Base-by-base conservation (phyloP, 2,329 filamentous ascomycete genomes). In the Alternaria burnsii region DNA sequence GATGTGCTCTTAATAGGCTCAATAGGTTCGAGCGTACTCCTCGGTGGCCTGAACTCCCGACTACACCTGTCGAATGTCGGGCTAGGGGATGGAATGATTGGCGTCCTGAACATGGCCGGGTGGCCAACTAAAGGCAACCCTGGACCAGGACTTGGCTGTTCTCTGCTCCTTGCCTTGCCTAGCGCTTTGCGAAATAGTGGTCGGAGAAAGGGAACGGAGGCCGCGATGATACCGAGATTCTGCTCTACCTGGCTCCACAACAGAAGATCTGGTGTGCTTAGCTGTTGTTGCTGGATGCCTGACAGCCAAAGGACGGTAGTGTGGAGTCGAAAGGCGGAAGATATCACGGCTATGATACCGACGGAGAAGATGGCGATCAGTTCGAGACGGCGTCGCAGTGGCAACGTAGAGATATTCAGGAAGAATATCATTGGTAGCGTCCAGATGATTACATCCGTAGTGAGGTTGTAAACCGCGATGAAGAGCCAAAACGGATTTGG, bases 361-460 rank as follows among this genome's bases (percentile, higher is more conserved):
- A 77, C 61, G 18, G 73, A 73, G 65, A 77, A 77, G 47, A 74
- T 75, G 36, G 63, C 71, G 9, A 70, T 40, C n/a, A 89, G 78
- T 2, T 83, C 85, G 14, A 84, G 69, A 65, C 86, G 85, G 50
- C 84, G 82, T 5, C 77, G 75, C 0, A 63, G 62, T 0, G 82
- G 81, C 42, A 86, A 83, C 28, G 51, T 65, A 55, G 81, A 78
- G 1, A 86, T 76, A 5, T 77, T 77, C 2, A 78, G 68, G 52
- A 84, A 75, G 66, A 84, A 78, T 2, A 79, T 75, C 5, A 83
- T 77, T 0, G 82, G 82, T 2, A 83, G 65, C 5, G 79, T 57
- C 51, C 82, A 81, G 62, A 83, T 79, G 6, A 81, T 59, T 16
- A 76, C 62, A 59, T 82, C 80, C 22, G 79, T 81, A 11, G 71